Conservation (phyloP, 371 early-diverging fungal genomes). For the Zopfochytrium polystomum region DNA sequence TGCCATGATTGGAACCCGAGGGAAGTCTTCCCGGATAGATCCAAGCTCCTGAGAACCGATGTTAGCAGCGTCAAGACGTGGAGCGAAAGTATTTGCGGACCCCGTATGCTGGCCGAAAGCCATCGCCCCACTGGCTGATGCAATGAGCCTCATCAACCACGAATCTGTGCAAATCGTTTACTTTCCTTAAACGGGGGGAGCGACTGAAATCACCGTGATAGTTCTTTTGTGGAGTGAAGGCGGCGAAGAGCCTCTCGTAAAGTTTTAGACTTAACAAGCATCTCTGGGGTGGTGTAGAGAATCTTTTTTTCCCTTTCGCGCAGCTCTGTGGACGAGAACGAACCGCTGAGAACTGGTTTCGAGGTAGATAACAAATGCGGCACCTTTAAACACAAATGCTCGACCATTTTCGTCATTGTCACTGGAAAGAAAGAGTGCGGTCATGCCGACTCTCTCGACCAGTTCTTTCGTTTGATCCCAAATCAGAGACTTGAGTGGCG, state of each 20-base stretch:
- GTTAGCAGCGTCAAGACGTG: too few relatives aligned
- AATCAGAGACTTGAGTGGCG: conserved; percentile 96
- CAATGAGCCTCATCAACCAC: conserved; percentile 99
- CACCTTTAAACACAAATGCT: conserved; percentile 54
- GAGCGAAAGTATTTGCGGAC: too few relatives aligned
- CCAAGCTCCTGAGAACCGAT: conserved; percentile 68
- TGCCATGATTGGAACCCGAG: conserved; percentile 92
- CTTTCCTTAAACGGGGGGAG: too few relatives aligned
- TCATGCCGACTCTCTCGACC: conserved; percentile 69
- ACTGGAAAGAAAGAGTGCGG: conserved; percentile 75
- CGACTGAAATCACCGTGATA: too few relatives aligned
- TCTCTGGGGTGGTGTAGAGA: conserved; percentile 98
- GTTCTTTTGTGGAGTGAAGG: too few relatives aligned
- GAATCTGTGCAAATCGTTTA: too few relatives aligned
- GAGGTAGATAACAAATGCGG: too few relatives aligned
- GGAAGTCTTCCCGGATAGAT: conserved; percentile 60
- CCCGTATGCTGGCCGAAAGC: conserved; percentile 74
- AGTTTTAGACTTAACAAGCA: conserved; percentile 76
- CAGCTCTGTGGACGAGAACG: too few relatives aligned
- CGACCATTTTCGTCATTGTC: conserved; percentile 52
- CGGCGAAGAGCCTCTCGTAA: too few relatives aligned
- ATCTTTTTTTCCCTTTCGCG: too few relatives aligned
- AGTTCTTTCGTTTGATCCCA: conserved; percentile 94
- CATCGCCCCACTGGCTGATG: conserved; percentile 94
- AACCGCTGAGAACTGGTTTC: too few relatives aligned